Conservation (phyloP, 306 rosid species). For the Medicago arabica region DNA sequence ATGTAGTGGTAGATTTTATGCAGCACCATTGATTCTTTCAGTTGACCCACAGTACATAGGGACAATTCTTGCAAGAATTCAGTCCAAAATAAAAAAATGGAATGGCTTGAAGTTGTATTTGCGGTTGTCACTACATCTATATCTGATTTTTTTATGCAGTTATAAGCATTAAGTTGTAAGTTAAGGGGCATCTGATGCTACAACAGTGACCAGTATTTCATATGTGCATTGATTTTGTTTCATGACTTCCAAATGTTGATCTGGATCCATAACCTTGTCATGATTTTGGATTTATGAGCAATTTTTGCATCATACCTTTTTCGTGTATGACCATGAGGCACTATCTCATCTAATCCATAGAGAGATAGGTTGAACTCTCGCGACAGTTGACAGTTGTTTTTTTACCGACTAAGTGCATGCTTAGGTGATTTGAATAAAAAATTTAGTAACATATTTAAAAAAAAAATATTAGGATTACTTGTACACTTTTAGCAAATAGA, state of each 20-base stretch:
- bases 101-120: slow-evolving; percentile 17
- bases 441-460: too few species aligned
- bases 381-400: neutral
- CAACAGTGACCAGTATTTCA: slow-evolving; percentile 10
- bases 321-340: neutral
- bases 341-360: neutral
- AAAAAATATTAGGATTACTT: neutral
- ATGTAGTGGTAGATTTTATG: slow-evolving; percentile 26
- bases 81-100: slow-evolving; percentile 8
- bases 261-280: neutral
- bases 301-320: slow-evolving; percentile 4
- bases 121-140: neutral
- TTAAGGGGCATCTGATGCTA: slow-evolving; percentile 4
- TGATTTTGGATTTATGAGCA: neutral
- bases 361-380: neutral
- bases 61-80: slow-evolving; percentile 21
- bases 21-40: neutral
- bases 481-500: slow-evolving; percentile 4
- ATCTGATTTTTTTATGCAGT: neutral
- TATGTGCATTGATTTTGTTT: slow-evolving; percentile 6
- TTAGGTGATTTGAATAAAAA: neutral
- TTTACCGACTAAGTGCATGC: neutral
- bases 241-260: slow-evolving; percentile 17
- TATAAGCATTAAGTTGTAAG: slow-evolving; percentile 1
- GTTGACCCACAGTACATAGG: slow-evolving; percentile 16